Conservation (phyloP, 805 yeast species). For the Helenozyma baotianmanensis region DNA sequence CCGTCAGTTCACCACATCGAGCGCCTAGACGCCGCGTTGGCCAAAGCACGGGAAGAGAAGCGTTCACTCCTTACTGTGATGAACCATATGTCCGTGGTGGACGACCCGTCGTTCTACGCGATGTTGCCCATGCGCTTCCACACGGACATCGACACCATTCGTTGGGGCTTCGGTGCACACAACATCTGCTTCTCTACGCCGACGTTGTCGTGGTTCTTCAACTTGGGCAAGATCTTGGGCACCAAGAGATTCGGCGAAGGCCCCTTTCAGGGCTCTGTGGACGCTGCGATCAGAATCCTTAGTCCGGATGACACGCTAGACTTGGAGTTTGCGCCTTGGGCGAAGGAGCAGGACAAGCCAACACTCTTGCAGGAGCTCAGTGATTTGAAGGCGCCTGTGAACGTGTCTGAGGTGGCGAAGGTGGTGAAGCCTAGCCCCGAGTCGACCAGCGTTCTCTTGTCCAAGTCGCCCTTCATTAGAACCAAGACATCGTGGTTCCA, state of each 20-base stretch:
- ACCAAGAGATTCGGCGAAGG: constrained; percentile 89
- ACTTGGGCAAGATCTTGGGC: constrained; percentile 82
- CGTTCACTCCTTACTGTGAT: constrained; percentile 78
- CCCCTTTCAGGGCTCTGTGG: constrained; percentile 86
- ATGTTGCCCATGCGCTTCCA: constrained; percentile 70
- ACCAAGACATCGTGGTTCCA: constrained; percentile 84
- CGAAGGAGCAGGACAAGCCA: constrained; percentile 24
- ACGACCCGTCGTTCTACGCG: constrained; percentile 91
- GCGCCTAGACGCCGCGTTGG: constrained; percentile 58
- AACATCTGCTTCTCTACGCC: constrained; percentile 75
- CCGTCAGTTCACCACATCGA: constrained; percentile 61
- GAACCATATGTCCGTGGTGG: constrained; percentile 91
- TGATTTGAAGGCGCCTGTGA: constrained; percentile 1
- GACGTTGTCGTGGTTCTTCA: constrained; percentile 58
- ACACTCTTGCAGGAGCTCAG: constrained; percentile 39
- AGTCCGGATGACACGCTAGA: constrained; percentile 72
- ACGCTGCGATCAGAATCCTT: constrained; percentile 75
- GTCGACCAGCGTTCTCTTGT: constrained; percentile 27
- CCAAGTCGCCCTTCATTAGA: constrained; percentile 51
- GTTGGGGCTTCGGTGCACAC: constrained; percentile 95
- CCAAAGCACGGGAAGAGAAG: constrained; percentile 59
- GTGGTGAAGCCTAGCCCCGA: constrained; percentile 25
- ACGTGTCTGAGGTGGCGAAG: constrained; percentile 11
- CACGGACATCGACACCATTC: constrained; percentile 55
- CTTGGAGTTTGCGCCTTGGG: constrained; percentile 34